phyloP scores from a whole-genome alignment of 495 filamentous ascomycete species.

The Penicillium verhagenii region DNA sequence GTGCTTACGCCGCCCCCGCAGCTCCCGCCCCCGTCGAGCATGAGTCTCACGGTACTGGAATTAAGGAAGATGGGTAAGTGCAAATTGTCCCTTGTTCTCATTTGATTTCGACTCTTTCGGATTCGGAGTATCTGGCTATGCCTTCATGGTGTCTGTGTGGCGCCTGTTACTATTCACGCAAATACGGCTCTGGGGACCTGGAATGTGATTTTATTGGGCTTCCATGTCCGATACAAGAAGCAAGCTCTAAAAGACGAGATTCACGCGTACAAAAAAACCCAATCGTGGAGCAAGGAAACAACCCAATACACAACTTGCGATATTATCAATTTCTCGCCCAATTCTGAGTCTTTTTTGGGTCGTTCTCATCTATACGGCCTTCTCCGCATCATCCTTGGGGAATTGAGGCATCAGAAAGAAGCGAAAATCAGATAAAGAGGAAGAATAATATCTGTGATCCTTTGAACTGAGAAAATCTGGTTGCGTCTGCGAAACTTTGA shows the following conservation, averaged over 20 bases:
- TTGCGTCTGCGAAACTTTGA: background rate
- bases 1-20: constrained; percentile 51
- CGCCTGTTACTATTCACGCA: constrained; percentile 19
- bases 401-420: background rate
- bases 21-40: constrained; percentile 30
- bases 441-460: background rate
- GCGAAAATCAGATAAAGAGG: background rate
- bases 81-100: constrained; percentile 16
- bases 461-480: background rate
- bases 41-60: constrained; percentile 58
- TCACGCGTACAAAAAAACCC: background rate
- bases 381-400: background rate
- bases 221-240: too few species aligned
- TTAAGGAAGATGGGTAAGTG: constrained; percentile 99
- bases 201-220: background rate
- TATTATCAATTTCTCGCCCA: background rate
- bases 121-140: constrained; percentile 7
- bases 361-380: background rate
- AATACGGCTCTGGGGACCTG: constrained; percentile 2
- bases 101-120: constrained; percentile 25
- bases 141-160: constrained; percentile 7
- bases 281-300: background rate
- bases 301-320: background rate
- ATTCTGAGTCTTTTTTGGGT: background rate
- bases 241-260: background rate